phyloP scores from a whole-genome alignment of 2,329 filamentous ascomycete species.

The Diaporthe citri region DNA sequence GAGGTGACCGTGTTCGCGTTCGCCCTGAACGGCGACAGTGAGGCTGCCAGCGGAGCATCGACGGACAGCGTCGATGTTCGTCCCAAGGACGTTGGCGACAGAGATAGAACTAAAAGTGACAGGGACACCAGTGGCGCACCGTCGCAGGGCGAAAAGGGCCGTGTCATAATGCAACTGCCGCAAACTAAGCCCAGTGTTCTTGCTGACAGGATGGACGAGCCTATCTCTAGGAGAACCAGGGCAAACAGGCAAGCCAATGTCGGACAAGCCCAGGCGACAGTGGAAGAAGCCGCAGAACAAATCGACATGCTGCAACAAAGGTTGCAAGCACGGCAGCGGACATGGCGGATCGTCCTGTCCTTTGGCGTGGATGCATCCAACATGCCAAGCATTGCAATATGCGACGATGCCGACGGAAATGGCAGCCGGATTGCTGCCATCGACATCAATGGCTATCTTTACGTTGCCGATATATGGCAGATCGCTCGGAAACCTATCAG shows the following conservation, averaged over 20 bases:
- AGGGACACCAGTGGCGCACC: background rate
- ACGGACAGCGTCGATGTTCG: background rate
- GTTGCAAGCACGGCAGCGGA: constrained; percentile 57
- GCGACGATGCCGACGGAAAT: constrained; percentile 58
- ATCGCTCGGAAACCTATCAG: constrained; percentile 45
- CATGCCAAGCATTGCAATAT: constrained; percentile 66
- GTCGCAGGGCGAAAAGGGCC: background rate
- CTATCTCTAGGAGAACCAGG: too few species aligned
- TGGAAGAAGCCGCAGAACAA: background rate
- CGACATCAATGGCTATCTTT: constrained; percentile 63
- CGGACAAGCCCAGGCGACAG: background rate
- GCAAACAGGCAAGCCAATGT: too few species aligned
- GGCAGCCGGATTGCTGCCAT: constrained; percentile 64
- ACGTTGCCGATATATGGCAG: constrained; percentile 67
- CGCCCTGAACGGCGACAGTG: constrained; percentile 48
- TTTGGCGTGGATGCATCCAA: constrained; percentile 58
- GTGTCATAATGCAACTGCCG: background rate
- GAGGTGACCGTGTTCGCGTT: constrained; percentile 68
- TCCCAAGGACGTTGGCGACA: background rate
- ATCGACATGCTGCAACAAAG: constrained; percentile 47
- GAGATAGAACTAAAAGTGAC: background rate
- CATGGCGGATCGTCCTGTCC: constrained; percentile 64
- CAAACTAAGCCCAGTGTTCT: background rate
- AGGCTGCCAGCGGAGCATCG: background rate
- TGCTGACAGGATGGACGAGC: background rate